A percentile compares a stretch with the other conserved stretches of the same genome.
These are phyloP conservation scores for Nidularia pulvinata DNA, from an alignment of 768 basidiomycete species.

Conservation along the genomic window DNA sequence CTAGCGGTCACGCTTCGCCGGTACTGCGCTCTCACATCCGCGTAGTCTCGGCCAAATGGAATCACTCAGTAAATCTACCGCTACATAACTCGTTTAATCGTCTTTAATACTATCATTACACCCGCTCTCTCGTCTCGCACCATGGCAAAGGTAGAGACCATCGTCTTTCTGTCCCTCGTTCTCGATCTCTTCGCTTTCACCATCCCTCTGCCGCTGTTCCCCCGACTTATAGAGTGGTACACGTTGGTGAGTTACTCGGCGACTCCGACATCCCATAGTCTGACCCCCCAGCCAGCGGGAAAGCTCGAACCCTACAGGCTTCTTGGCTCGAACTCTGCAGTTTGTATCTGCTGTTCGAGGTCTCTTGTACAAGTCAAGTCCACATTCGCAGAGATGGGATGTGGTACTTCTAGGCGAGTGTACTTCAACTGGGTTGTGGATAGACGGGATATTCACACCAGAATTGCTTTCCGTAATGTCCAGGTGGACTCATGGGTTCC, in stretches of 20 bases:
- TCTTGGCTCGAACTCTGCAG: constrained; percentile 71
- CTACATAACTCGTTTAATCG: too few species aligned
- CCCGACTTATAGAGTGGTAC: constrained; percentile 97
- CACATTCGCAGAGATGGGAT: constrained; percentile 85
- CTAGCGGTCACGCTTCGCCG: too few species aligned
- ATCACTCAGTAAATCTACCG: too few species aligned
- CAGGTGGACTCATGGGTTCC: constrained; percentile 91
- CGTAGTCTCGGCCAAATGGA: too few species aligned
- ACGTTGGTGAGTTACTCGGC: constrained; percentile 50
- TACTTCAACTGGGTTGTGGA: constrained; percentile 8
- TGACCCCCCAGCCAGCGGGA: constrained; percentile 52
- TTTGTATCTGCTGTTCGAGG: constrained; percentile 69
- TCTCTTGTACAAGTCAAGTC: constrained; percentile 56
- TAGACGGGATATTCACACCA: neutral
- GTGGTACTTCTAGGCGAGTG: constrained; percentile 80
- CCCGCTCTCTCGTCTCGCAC: neutral
- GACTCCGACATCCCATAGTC: constrained; percentile 1
- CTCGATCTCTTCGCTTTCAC: constrained; percentile 93
- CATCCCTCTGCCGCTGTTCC: constrained; percentile 94
- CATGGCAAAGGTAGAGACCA: constrained; percentile 72
- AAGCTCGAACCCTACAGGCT: constrained; percentile 63
- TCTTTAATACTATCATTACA: neutral
- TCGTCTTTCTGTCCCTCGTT: constrained; percentile 90
- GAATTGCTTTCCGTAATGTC: neutral
- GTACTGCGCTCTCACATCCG: too few species aligned